Evolutionary conservation across 1,139 yeast genomes (phyloP), one percentile per base, ranked within the genome.

Genomic region (Candida sojae): DNA sequence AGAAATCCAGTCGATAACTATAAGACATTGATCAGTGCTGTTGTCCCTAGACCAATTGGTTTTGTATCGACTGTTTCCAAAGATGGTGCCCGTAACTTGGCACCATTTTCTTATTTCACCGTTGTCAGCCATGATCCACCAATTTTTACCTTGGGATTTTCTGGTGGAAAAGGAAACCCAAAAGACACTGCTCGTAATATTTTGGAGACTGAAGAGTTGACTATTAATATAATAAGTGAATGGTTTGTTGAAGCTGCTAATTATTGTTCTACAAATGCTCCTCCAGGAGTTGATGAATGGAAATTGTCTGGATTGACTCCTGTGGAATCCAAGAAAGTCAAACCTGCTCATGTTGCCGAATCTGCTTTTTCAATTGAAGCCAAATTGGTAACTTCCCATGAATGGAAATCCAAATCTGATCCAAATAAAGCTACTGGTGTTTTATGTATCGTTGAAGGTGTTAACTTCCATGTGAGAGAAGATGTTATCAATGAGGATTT

Each of bases 241-340:
- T 83, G 86, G 86, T 80, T 82, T 57, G 66, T 77, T 29, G 88
- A 83, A 52, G 87, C 87, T 13, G 85, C 86, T 11, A 82, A 83
- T 57, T 75, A 62, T 53, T 63, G 80, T n/a, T 65, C 77, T 13
- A 68, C 69, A 26, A 64, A 74, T 53, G 74, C 83, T 2, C 87
- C 87, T 1, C 45, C 58, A 0, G 79, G 67, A 1, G 70, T 77
- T 12, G 79, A 77, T 52, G 88, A 83, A 58, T 83, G 84, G 82
- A 67, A 73, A 48, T 62, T 81, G 39, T 58, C 77, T 11, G 88
- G 88, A 0, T 66, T 83, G 49, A 82, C 86, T 1, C 80, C 80
- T 2, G 55, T 63, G 6, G 56, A 61, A 5, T 79, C 86, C 0
- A 55, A 58, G 0, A 60, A 63, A 29, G 87, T 83, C 35, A 73